Base-by-base conservation (phyloP, 768 basidiomycete species). In the Phylloporus arenicola region DNA sequence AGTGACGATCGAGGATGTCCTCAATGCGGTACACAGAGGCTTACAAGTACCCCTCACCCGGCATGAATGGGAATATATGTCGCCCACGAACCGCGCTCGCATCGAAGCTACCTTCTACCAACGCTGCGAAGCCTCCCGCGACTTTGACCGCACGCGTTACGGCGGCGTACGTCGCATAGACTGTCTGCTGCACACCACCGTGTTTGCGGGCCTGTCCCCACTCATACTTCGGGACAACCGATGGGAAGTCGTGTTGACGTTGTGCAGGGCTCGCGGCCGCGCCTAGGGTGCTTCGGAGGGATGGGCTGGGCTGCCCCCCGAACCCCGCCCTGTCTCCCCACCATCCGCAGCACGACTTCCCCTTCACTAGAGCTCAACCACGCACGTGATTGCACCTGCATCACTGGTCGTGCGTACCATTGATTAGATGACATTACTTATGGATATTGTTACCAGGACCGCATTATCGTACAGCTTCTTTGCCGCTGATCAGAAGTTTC, bases 1-100 rank as follows among this genome's bases (percentile, higher is more conserved):
- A 9, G 74, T 83, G 37, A 82, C 80, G 2, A 59, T 83, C 48
- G 62, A 61, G n/a, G 77, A 83, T 41, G 69, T 83, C 19, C 63
- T 83, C 4, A 49, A 68, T 2, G 72, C 74, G n/a, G 76, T 82
- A 40, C 68, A 75, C 60, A 43, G 53, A 12, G 65, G 68, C 30
- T 57, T 80, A 20, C 64, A 65, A 14, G 60, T 43, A 6, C 76
- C 68, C 6, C 66, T 82, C 46, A 67, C 56, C 13, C 67, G 60
- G 8, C 45, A 47, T 0, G 79, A 81, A 50, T 81, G 78, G 75
- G 64, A 75, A 9, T 47, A 52, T 27, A 54, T 78, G 45, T 68
- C 70, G 12, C 52, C 57, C 4, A 75, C 71, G 48, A 75, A 82
- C 41, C 73, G 70, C 24, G 43, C 64, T 3, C 73, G 75, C 47